Conservation (phyloP, 2,329 filamentous ascomycete genomes). For the Ciborinia camelliae region DNA sequence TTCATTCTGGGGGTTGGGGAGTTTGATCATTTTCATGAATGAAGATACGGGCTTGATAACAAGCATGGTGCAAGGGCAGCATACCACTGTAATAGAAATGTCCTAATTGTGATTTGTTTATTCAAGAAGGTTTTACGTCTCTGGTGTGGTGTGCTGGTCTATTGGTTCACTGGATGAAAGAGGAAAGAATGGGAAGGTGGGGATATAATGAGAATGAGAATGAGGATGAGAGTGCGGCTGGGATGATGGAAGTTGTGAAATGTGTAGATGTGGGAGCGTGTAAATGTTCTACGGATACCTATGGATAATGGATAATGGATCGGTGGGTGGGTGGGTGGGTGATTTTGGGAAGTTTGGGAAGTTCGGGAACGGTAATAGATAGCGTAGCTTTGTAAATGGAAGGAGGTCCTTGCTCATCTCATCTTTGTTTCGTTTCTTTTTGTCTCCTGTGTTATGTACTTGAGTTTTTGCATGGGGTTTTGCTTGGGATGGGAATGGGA, state of each 20-base stretch:
- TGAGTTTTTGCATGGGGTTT: too few species aligned
- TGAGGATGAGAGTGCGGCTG: slow-evolving; percentile 10
- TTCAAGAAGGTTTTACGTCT: slow-evolving; percentile 15
- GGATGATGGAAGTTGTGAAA: not conserved
- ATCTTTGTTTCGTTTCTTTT: too few species aligned
- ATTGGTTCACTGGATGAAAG: slow-evolving; percentile 7
- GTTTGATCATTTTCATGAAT: slow-evolving; percentile 15
- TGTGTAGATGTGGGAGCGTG: too few species aligned
- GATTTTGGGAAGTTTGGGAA: not conserved
- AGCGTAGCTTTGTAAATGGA: slow-evolving; percentile 5
- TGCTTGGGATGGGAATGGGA: too few species aligned
- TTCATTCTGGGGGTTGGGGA: slow-evolving; percentile 16
- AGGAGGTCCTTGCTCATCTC: too few species aligned
- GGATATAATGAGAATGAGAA: slow-evolving; percentile 25
- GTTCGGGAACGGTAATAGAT: not conserved
- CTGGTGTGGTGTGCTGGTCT: not conserved
- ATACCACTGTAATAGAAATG: slow-evolving; percentile 35
- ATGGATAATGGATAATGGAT: slow-evolving; percentile 1
- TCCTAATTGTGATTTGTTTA: slow-evolving; percentile 24
- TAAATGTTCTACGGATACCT: not conserved
- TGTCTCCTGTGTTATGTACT: too few species aligned
- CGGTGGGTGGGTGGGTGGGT: not conserved
- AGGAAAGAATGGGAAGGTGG: slow-evolving; percentile 9
- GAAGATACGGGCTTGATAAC: slow-evolving; percentile 24
- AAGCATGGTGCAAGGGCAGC: slow-evolving; percentile 19